Evolutionary conservation across 2,329 filamentous ascomycete genomes (phyloP), one percentile per base, ranked within the genome.

Genomic region (Ilyonectria mors-panacis): DNA sequence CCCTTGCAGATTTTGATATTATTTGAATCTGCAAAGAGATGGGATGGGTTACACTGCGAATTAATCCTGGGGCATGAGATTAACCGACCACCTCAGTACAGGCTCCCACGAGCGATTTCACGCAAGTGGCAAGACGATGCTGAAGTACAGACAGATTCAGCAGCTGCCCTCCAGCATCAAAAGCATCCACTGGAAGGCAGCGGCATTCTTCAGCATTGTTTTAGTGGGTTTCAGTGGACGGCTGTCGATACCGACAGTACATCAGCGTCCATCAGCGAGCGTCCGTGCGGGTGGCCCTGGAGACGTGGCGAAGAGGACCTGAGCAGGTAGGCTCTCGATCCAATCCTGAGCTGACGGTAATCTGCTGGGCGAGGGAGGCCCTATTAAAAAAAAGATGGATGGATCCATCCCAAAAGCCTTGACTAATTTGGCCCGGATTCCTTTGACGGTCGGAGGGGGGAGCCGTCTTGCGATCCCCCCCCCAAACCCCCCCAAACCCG

Each of bases 241-340:
- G 10, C n/a, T 21, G 19, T 5, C 42, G n/a, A 45, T 13, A 23
- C 19, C 42, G n/a, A 45, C 42, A n/a, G 42, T 21, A 45, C 33
- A 53, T 51, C 17, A 59, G 45, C 56, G 33, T 9, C 21, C 21
- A 60, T 51, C 10, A 59, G 45, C 56, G 33, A 33, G 28, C 42
- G 63, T 61, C 51, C 47, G 63, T 66, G 63, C 57, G 42, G 35
- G 45, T 61, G 21, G 30, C 53, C 45, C 51, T 53, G 53, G 53
- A 45, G 58, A 58, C 51, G 37, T 61, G 57, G 63, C 53, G 42
- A 44, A 66, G 56, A 60, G 28, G 21, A 21, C 37, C 23, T 47
- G 13, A 44, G 35, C 50, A 39, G 55, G 35, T 39, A n/a, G 35
- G 10, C 17, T 4, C 13, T 4, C 37, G 15, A 42, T 42, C 37